Base-by-base conservation (phyloP, 306 rosid genomes). In the Heteromeles arbutifolia region DNA sequence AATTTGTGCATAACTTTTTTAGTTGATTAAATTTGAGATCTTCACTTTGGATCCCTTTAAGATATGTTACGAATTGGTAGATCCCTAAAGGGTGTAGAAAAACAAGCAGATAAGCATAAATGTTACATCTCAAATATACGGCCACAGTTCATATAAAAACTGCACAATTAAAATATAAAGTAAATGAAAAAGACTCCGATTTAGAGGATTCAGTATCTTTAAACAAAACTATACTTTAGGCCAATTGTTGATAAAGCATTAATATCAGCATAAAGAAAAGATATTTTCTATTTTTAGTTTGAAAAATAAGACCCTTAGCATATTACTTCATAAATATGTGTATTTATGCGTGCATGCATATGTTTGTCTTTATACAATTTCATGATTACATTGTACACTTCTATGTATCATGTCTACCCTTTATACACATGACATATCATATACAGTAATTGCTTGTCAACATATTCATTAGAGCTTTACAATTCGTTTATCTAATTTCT, bases 111-210 rank as follows among this genome's bases (percentile, higher is more conserved):
- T 85, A 80, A 66, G 58, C 5, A 21, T 56, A 72, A 70, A 61
- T 70, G 39, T 68, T 48, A 63, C 65, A 56, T 29, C 69, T 61
- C 48, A 17, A 41, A 70, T 24, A 65, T 67, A 64, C 54, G 28
- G 79, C 48, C 37, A 75, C 69, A 66, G 67, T 34, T 84, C 73
- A 64, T 53, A 57, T 43, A 63, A 54, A 70, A 48, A 32, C 65
- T 24, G 28, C 24, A 8, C 11, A 52, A 58, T 25, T 2, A 61
- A 61, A 44, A 76, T 34, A 67, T 10, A 43, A 28, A 72, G 43
- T 29, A 21, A 54, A 61, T 29, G 64, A 18, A 15, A 53, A 58
- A 31, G 52, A 75, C 48, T 19, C 53, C 64, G 41, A 39, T 14
- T 57, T 57, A 28, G 59, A 44, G 70, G 32, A 28, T 45, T 59